Conservation (phyloP, 495 filamentous ascomycete genomes). For the Talaromyces liani region DNA sequence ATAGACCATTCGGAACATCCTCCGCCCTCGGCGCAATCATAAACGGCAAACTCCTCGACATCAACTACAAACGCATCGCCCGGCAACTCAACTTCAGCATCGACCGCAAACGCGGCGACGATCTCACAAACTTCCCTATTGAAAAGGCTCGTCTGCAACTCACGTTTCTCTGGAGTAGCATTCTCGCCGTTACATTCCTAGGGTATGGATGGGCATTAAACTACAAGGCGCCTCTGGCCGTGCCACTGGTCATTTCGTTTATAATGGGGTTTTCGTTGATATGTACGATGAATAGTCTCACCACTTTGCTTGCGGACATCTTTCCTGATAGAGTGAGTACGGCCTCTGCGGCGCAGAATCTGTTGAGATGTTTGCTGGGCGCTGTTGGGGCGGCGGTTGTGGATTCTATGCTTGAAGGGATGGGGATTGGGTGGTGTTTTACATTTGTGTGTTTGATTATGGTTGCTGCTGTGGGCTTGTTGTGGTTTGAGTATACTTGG, state of each 20-base stretch:
- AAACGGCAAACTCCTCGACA: slow-evolving; percentile 63
- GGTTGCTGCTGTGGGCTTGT: slow-evolving; percentile 12
- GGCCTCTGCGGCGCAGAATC: slow-evolving; percentile 62
- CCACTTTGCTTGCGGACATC: slow-evolving; percentile 2
- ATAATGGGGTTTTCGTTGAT: slow-evolving; percentile 46
- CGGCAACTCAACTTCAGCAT: slow-evolving; percentile 28
- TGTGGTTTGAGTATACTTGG: slow-evolving; percentile 11
- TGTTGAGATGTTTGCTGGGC: slow-evolving; percentile 59
- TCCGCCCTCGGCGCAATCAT: slow-evolving; percentile 46
- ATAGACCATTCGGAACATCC: slow-evolving; percentile 47
- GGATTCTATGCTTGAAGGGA: slow-evolving; percentile 48
- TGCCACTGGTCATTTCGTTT: slow-evolving; percentile 48
- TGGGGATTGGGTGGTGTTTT: slow-evolving; percentile 45
- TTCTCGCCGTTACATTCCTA: slow-evolving; percentile 28
- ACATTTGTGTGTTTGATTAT: slow-evolving; percentile 26
- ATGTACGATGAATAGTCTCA: slow-evolving; percentile 18
- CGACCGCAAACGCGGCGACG: slow-evolving; percentile 35
- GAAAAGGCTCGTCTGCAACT: slow-evolving; percentile 28
- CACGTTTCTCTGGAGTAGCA: slow-evolving; percentile 15
- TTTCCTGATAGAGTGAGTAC: slow-evolving; percentile 50
- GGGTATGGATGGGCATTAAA: slow-evolving; percentile 53
- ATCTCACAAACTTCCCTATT: slow-evolving; percentile 29
- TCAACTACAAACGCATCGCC: slow-evolving; percentile 36
- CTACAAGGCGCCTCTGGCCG: slow-evolving; percentile 33
- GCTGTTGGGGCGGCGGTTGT: slow-evolving; percentile 55